A percentile compares a stretch with the other conserved stretches of the same genome.
Conservation (phyloP, 495 filamentous ascomycete species). For the Hypoxylon crocopeplum region DNA sequence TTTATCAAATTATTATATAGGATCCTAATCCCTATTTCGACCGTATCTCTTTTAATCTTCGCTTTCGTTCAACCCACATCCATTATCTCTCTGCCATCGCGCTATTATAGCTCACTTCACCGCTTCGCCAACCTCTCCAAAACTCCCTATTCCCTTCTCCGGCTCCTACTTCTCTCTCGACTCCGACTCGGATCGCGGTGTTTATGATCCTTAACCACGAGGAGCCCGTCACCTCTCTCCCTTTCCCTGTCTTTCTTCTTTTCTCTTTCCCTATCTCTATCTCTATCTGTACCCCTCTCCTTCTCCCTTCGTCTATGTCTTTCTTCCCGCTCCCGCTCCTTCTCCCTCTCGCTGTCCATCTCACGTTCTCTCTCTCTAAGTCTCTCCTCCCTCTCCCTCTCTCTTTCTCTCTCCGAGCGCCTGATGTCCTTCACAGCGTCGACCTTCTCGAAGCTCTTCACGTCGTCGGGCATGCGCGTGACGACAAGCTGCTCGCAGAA, state of each 20-base stretch:
- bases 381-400: slow-evolving; percentile 27
- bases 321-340: slow-evolving; percentile 43
- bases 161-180: slow-evolving; percentile 42
- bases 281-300: slow-evolving; percentile 27
- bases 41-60: neutral
- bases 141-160: slow-evolving; percentile 24
- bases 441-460: slow-evolving; percentile 53
- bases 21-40: no score
- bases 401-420: slow-evolving; percentile 20
- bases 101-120: neutral
- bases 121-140: no score
- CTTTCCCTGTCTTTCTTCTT: slow-evolving; percentile 20
- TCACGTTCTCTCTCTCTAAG: slow-evolving; percentile 35
- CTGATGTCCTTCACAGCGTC: slow-evolving; percentile 33
- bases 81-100: neutral
- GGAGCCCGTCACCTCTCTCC: slow-evolving; percentile 34
- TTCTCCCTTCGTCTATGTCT: slow-evolving; percentile 21
- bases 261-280: slow-evolving; percentile 34
- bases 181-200: slow-evolving; percentile 46
- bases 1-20: no score
- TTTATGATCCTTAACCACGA: slow-evolving; percentile 38
- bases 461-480: slow-evolving; percentile 60
- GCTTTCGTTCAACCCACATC: no score
- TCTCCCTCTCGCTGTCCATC: slow-evolving; percentile 35
- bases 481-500: slow-evolving; percentile 62